Percentiles rank a stretch among this genome's conserved stretches.
These are phyloP conservation scores for Tetraselmis striata DNA, from an alignment of 139 green algal genomes.

Conservation along the genomic window DNA sequence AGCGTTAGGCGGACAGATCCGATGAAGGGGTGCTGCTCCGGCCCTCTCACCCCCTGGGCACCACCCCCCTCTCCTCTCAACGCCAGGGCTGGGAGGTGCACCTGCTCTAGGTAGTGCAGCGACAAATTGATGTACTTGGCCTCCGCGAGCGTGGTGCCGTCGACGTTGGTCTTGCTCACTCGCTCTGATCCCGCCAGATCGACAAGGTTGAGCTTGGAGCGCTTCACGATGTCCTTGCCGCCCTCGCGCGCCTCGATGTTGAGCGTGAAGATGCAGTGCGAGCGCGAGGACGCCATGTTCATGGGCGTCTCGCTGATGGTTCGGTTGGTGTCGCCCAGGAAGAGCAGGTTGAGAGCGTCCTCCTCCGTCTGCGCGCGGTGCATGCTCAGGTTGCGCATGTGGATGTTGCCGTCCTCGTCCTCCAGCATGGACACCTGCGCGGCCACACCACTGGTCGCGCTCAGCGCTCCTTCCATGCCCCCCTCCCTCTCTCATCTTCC, in stretches of 20 bases:
- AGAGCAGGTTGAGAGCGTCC: conserved; percentile 86
- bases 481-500: no score
- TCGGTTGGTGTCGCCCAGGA: conserved; percentile 82
- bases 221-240: conserved; percentile 54
- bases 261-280: conserved; percentile 82
- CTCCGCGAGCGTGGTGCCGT: conserved; percentile 63
- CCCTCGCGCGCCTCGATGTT: conserved; percentile 58
- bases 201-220: conserved; percentile 69
- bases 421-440: conserved; percentile 50
- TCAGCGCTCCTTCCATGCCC: no score
- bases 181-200: conserved; percentile 64
- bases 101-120: conserved; percentile 78
- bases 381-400: conserved; percentile 66
- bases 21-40: no score
- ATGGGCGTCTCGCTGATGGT: conserved; percentile 84
- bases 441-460: no score
- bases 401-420: conserved; percentile 53
- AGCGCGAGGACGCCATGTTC: conserved; percentile 75
- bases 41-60: no score
- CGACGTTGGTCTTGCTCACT: conserved; percentile 56
- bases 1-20: no score
- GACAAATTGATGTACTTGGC: conserved; percentile 85
- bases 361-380: conserved; percentile 72
- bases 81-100: no score
- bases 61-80: no score